Percentiles rank a stretch among this genome's conserved stretches.
Conservation (phyloP, 2,329 filamentous ascomycete species). For the Scedosporium aurantiacum region DNA sequence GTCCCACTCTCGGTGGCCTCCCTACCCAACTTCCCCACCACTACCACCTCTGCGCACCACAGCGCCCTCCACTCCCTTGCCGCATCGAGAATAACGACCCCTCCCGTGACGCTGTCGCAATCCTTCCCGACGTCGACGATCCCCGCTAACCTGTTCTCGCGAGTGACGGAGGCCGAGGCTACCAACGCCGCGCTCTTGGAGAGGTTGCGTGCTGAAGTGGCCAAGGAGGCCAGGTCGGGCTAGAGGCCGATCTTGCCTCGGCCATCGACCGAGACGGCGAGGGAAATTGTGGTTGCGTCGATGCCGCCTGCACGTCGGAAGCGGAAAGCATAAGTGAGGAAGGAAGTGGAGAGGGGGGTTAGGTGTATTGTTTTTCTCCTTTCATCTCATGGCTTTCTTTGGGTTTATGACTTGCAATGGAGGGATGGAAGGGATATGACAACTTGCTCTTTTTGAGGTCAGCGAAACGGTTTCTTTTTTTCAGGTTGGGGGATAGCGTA, state of each 20-base stretch:
- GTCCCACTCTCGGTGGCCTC: background rate
- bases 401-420: background rate
- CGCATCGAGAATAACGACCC: background rate
- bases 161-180: constrained; percentile 5
- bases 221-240: constrained; percentile 1
- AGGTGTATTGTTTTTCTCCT: no score
- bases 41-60: background rate
- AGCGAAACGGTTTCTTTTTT: background rate
- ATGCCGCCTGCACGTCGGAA: background rate
- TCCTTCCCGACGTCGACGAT: constrained; percentile 2
- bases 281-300: background rate
- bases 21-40: background rate
- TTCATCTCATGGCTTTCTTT: background rate
- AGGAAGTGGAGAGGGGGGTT: background rate
- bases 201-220: constrained; percentile 3
- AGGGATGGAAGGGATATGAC: background rate
- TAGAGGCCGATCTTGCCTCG: background rate
- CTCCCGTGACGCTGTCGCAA: constrained; percentile 2
- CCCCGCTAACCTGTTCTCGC: constrained; percentile 5
- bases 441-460: background rate
- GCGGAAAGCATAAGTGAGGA: background rate
- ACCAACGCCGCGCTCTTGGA: constrained; percentile 3
- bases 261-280: background rate
- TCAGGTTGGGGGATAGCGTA: background rate
- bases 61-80: background rate